A percentile compares a stretch with the other conserved stretches of the same genome.
Evolutionary conservation across 805 yeast genomes (phyloP).

Genomic region (Sugiyamaella americana): DNA sequence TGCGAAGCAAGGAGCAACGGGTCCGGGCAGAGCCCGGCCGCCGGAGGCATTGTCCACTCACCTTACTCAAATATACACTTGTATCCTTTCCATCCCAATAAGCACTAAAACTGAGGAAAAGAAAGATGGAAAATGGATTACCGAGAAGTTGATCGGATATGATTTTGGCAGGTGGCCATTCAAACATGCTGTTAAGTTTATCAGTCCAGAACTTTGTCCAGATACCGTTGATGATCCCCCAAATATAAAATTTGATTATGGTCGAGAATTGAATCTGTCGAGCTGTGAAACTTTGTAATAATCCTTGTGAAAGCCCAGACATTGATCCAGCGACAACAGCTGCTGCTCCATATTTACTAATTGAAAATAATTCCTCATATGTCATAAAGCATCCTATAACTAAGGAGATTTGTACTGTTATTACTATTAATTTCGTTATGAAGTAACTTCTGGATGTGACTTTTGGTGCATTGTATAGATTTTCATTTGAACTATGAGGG

Average conservation of each 20-base stretch:
- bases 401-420: slow-evolving; percentile 21
- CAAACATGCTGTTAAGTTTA: slow-evolving; percentile 24
- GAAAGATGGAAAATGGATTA: slow-evolving; percentile 30
- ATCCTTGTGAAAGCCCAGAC: slow-evolving; percentile 32
- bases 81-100: slow-evolving; percentile 34
- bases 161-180: slow-evolving; percentile 21
- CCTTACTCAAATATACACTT: slow-evolving; percentile 27
- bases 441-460: neutral
- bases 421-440: slow-evolving; percentile 7
- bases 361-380: slow-evolving; percentile 22
- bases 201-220: slow-evolving; percentile 36
- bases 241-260: slow-evolving; percentile 31
- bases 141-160: slow-evolving; percentile 32
- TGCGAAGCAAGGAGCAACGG: too few species aligned
- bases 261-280: slow-evolving; percentile 9
- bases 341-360: slow-evolving; percentile 29
- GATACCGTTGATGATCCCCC: slow-evolving; percentile 33
- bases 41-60: too few species aligned
- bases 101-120: slow-evolving; percentile 30
- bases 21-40: too few species aligned
- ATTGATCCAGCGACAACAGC: slow-evolving; percentile 27
- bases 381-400: slow-evolving; percentile 19
- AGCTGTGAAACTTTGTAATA: slow-evolving; percentile 24
- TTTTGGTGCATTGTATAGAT: neutral
- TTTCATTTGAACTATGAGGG: neutral